Conservation (phyloP, 257 asterid genomes). For the Jacaranda mimosifolia region DNA sequence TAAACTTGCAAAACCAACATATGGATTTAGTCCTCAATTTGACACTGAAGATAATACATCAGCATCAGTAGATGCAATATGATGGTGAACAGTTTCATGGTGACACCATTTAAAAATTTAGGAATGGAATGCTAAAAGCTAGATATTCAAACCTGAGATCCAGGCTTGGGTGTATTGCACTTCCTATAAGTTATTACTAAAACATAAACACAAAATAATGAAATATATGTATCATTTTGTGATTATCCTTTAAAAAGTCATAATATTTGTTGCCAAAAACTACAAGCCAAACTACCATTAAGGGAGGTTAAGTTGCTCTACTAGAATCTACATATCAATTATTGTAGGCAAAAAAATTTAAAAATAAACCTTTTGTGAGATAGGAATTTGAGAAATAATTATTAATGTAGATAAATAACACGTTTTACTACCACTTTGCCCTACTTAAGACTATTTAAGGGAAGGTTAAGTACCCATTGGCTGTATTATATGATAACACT, state of each 20-base stretch:
- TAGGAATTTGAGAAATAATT: not conserved
- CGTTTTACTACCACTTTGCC: constrained; percentile 35
- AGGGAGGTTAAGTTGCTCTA: constrained; percentile 60
- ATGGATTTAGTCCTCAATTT: not conserved
- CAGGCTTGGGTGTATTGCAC: constrained; percentile 85
- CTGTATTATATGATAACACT: too few species aligned
- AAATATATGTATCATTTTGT: not conserved
- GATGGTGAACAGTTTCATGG: not conserved
- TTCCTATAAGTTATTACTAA: constrained; percentile 53
- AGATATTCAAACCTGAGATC: constrained; percentile 62
- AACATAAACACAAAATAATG: not conserved
- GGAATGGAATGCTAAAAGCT: not conserved
- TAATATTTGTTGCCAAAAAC: constrained; percentile 37
- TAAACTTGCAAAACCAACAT: constrained; percentile 10
- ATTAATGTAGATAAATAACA: constrained; percentile 30
- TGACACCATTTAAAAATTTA: not conserved
- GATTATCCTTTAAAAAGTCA: constrained; percentile 19
- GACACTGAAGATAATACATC: not conserved
- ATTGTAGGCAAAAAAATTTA: not conserved
- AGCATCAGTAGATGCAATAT: not conserved
- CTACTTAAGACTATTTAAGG: constrained; percentile 5
- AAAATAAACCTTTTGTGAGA: not conserved
- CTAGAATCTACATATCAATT: constrained; percentile 5
- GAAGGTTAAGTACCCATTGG: constrained; percentile 7
- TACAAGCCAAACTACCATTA: constrained; percentile 34